Percentiles rank a stretch among this genome's conserved stretches.
Evolutionary conservation across 139 green algal genomes (phyloP).

Genomic region (Picochlorum sp.): DNA sequence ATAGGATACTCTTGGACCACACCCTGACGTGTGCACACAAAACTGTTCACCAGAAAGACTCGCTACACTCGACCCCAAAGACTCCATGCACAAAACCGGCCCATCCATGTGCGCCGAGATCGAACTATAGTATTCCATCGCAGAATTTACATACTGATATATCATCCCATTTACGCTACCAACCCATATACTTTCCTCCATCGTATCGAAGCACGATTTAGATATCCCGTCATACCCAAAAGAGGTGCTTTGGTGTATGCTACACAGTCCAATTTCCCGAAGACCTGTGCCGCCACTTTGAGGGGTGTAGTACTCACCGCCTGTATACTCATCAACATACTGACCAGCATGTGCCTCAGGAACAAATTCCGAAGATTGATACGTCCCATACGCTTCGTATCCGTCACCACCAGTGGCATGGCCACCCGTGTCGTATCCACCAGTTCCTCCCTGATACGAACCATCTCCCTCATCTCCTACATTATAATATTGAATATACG

Average conservation of each 20-base stretch:
- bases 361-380: too few species aligned
- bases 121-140: constrained; percentile 32
- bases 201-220: constrained; percentile 8
- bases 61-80: constrained; percentile 25
- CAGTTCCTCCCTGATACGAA: too few species aligned
- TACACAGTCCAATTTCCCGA: not conserved
- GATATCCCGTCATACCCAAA: not conserved
- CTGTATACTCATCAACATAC: too few species aligned
- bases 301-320: too few species aligned
- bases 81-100: constrained; percentile 24
- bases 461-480: not conserved
- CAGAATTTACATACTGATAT: constrained; percentile 20
- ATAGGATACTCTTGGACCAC: constrained; percentile 11
- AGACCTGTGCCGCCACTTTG: too few species aligned
- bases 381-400: too few species aligned
- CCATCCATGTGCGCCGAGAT: constrained; percentile 15
- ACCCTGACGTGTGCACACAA: constrained; percentile 20
- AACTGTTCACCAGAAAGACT: constrained; percentile 21
- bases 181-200: constrained; percentile 22
- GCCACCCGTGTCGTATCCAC: too few species aligned
- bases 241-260: not conserved
- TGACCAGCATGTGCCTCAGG: too few species aligned
- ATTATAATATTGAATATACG: not conserved
- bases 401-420: too few species aligned
- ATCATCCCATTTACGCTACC: constrained; percentile 35